These are phyloP conservation scores for Chenopodium quinoa DNA, from an alignment of 148 eudicot species.

Conservation along the genomic window DNA sequence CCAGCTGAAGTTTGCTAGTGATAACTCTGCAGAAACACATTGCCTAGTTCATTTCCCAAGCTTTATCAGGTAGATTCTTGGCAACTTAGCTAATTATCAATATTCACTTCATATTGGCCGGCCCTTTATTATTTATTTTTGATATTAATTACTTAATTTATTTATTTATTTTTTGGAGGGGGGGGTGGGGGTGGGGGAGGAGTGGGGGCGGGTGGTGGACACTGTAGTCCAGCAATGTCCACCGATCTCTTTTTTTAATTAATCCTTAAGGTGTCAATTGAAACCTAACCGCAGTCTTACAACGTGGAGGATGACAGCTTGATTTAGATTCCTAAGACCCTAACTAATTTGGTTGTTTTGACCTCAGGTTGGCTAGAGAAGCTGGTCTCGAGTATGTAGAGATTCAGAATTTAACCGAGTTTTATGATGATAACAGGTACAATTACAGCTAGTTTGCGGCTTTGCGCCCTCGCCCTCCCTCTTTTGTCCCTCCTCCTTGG, in stretches of 20 bases:
- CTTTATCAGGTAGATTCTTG: conserved; percentile 67
- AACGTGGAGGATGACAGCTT: background rate
- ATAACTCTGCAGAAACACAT: conserved; percentile 81
- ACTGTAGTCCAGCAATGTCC: background rate
- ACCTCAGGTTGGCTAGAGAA: conserved; percentile 87
- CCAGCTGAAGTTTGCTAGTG: conserved; percentile 94
- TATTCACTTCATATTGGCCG: background rate
- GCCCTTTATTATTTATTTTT: background rate
- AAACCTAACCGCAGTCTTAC: background rate
- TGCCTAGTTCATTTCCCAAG: conserved; percentile 98
- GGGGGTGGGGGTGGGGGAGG: no score
- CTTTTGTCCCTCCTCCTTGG: no score
- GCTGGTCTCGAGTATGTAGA: conserved; percentile 97
- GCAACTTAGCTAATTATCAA: conserved; percentile 8
- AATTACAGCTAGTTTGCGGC: background rate
- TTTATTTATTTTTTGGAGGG: background rate
- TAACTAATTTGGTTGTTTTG: conserved; percentile 6
- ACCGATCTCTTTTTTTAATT: no score
- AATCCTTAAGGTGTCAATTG: background rate
- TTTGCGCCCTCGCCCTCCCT: no score
- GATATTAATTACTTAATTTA: background rate
- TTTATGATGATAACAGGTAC: conserved; percentile 91
- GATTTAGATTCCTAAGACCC: background rate
- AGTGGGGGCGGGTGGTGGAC: no score
- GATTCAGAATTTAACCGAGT: conserved; percentile 87